phyloP scores from a whole-genome alignment of 1,284 basidiomycete genomes.

The Leccinum huronense region DNA sequence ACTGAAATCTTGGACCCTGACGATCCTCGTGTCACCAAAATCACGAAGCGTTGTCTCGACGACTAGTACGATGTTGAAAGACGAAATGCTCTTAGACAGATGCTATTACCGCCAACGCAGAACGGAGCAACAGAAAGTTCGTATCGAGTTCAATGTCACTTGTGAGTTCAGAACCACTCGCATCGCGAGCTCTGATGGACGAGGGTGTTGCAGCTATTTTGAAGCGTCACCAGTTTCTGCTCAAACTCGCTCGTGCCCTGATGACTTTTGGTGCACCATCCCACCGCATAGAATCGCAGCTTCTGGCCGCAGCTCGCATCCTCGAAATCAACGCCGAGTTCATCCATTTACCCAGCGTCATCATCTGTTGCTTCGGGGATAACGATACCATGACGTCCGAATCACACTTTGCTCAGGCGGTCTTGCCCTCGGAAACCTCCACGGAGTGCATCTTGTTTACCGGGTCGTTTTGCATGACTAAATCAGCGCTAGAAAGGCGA shows the following conservation, averaged over 20 bases:
- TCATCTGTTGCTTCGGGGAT: slow-evolving; percentile 82
- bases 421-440: slow-evolving; percentile 72
- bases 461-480: slow-evolving; percentile 82
- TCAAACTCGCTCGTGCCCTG: slow-evolving; percentile 61
- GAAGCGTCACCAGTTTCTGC: slow-evolving; percentile 60
- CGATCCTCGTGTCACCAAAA: slow-evolving; percentile 51
- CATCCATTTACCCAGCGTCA: slow-evolving; percentile 75
- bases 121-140: slow-evolving; percentile 59
- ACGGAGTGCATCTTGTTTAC: slow-evolving; percentile 75
- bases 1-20: slow-evolving; percentile 54
- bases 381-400: slow-evolving; percentile 75
- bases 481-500: slow-evolving; percentile 72
- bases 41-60: slow-evolving; percentile 44
- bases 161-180: slow-evolving; percentile 41
- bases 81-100: slow-evolving; percentile 52
- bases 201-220: slow-evolving; percentile 43
- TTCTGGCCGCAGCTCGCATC: slow-evolving; percentile 73
- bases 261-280: slow-evolving; percentile 72
- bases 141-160: slow-evolving; percentile 69
- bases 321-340: slow-evolving; percentile 83
- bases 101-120: slow-evolving; percentile 63
- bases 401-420: slow-evolving; percentile 75
- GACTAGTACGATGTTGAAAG: slow-evolving; percentile 57
- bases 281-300: slow-evolving; percentile 68
- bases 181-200: neutral